These are phyloP conservation scores for Gaillardinia entomophila DNA, from an alignment of 805 yeast genomes.

Conservation along the genomic window DNA sequence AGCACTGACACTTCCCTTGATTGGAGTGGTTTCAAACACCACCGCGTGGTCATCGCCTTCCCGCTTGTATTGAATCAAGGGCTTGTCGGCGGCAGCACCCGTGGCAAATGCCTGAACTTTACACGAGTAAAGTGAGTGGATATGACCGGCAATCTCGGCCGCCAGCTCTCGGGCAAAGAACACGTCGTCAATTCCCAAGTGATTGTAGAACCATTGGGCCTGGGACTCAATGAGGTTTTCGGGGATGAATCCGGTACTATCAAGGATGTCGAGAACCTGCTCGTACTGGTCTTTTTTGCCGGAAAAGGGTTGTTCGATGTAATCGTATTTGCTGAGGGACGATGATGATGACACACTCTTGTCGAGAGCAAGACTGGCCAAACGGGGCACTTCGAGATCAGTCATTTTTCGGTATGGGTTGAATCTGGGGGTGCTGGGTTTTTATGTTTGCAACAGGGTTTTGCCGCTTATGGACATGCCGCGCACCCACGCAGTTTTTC, in stretches of 20 bases:
- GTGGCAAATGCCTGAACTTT: constrained; percentile 80
- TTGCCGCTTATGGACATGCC: background rate
- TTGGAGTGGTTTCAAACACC: constrained; percentile 68
- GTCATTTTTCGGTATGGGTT: no score
- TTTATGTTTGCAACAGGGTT: background rate
- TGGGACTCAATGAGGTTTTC: constrained; percentile 80
- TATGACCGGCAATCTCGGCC: constrained; percentile 73
- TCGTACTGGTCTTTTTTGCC: constrained; percentile 80
- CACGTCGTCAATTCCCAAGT: constrained; percentile 85
- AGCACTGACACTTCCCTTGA: constrained; percentile 19
- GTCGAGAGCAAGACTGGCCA: constrained; percentile 18
- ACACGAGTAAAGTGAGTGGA: constrained; percentile 86
- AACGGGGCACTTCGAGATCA: constrained; percentile 9
- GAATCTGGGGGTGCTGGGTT: constrained; percentile 1
- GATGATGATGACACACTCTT: constrained; percentile 23
- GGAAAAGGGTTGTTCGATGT: constrained; percentile 67
- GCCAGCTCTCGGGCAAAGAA: constrained; percentile 85
- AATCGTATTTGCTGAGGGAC: constrained; percentile 46
- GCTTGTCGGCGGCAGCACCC: constrained; percentile 41
- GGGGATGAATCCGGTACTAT: constrained; percentile 84
- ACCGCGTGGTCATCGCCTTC: constrained; percentile 85
- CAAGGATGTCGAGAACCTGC: constrained; percentile 74
- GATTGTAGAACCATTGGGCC: constrained; percentile 82
- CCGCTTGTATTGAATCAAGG: constrained; percentile 71
- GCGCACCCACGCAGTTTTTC: no score